A percentile compares a stretch with the other conserved stretches of the same genome.
Evolutionary conservation across 2,329 filamentous ascomycete genomes (phyloP).

Genomic region (Dactylellina drechsleri): DNA sequence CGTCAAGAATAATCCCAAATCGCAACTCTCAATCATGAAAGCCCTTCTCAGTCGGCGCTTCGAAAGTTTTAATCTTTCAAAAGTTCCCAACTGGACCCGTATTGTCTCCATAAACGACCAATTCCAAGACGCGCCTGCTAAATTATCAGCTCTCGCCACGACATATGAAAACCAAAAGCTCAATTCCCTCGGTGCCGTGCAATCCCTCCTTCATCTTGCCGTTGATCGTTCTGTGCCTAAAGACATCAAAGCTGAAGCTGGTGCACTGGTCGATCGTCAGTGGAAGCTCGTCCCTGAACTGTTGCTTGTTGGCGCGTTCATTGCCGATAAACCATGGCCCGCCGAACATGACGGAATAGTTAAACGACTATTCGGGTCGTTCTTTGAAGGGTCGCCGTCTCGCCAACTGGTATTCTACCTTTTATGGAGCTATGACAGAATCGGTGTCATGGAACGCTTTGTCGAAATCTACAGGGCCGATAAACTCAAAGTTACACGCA

Average conservation of each 20-base stretch:
- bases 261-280: slow-evolving; percentile 58
- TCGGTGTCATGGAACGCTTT: slow-evolving; percentile 84
- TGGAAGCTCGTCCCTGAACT: slow-evolving; percentile 60
- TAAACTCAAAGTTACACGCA: slow-evolving; percentile 57
- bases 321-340: slow-evolving; percentile 66
- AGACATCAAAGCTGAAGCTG: slow-evolving; percentile 57
- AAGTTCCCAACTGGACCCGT: slow-evolving; percentile 81
- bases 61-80: slow-evolving; percentile 81
- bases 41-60: slow-evolving; percentile 81
- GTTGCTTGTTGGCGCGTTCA: slow-evolving; percentile 66
- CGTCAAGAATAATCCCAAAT: slow-evolving; percentile 82
- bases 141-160: slow-evolving; percentile 70
- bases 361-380: slow-evolving; percentile 60
- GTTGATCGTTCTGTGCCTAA: slow-evolving; percentile 60
- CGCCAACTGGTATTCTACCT: slow-evolving; percentile 77
- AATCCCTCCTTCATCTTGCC: slow-evolving; percentile 71
- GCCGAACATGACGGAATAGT: slow-evolving; percentile 65
- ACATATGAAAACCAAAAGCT: slow-evolving; percentile 83
- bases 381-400: slow-evolving; percentile 59
- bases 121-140: slow-evolving; percentile 71
- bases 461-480: slow-evolving; percentile 66
- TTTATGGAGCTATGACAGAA: slow-evolving; percentile 87
- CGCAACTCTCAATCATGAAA: slow-evolving; percentile 91
- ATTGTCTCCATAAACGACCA: slow-evolving; percentile 75
- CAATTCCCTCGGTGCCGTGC: slow-evolving; percentile 85